Evolutionary conservation across 768 basidiomycete species (phyloP), one percentile per base, ranked within the genome.

Genomic region (Phaeotremella skinneri): DNA sequence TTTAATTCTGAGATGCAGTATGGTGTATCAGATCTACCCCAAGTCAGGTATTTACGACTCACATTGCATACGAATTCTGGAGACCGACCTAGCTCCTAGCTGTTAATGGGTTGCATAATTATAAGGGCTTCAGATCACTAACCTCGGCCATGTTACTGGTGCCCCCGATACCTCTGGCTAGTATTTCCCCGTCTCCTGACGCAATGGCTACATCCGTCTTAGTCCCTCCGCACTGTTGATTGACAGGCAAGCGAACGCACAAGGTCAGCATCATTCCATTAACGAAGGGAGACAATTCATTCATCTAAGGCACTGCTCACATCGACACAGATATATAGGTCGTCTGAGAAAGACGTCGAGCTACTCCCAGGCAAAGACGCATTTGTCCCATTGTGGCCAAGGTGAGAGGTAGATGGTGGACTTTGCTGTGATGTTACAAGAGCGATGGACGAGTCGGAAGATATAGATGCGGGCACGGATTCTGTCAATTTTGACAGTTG

Each of bases 111-210:
- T 45, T 45, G 7, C 20, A 16, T 30, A 57, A 41, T 14, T 4
- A 32, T 17, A 31, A 41, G 11, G 20, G 29, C 5, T 26, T 1
- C 42, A 27, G 23, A 11, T 30, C 25, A 37, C 85, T 81, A 68
- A 90, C 84, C 78, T 89, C 89, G 23, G 89, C 82, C 76, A 88
- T 88, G 77, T 94, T 94, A 65, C 90, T 91, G 0, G 89, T 87
- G 1, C 89, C 89, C 6, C 85, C 85, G 17, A 80, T 74, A 1
- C 84, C 88, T 43, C 87, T 85, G 0, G 85, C 86, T 43, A 89
- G 58, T 65, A 90, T 82, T 3, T 78, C 76, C 62, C 89, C 87
- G 2, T 80, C 63, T 20, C 72, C 64, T 70, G 85, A 81, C 59
- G 81, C 81, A 74, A 93, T 83, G 59, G 83, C 88, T 4, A 83